Conservation (phyloP, 1,139 yeast genomes). For the Arxiozyma telluris region DNA sequence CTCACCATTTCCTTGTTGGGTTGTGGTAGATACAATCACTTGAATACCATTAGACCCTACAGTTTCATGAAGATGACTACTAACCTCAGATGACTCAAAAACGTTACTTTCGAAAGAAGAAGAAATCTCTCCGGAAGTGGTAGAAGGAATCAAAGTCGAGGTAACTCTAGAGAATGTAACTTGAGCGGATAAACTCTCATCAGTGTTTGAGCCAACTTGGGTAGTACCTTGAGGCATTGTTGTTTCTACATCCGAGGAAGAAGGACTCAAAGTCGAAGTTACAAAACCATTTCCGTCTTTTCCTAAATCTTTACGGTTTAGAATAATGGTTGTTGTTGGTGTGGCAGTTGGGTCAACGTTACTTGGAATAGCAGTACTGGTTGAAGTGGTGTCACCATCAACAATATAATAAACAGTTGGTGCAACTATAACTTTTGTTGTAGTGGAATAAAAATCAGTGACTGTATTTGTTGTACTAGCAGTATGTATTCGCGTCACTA, state of each 20-base stretch:
- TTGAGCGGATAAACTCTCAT: slow-evolving; percentile 8
- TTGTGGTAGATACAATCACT: slow-evolving; percentile 5
- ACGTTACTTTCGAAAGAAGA: slow-evolving; percentile 6
- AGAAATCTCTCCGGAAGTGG: slow-evolving; percentile 1
- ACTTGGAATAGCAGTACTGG: slow-evolving; percentile 40
- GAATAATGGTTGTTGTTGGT: slow-evolving; percentile 30
- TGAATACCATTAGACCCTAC: slow-evolving; percentile 2
- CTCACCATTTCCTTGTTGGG: not conserved
- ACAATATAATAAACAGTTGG: slow-evolving; percentile 64
- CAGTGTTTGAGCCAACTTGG: not conserved
- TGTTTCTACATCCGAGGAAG: slow-evolving; percentile 11
- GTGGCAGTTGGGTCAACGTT: slow-evolving; percentile 28
- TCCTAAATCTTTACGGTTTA: slow-evolving; percentile 17
- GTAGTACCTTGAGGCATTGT: slow-evolving; percentile 1
- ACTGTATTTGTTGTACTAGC: slow-evolving; percentile 48
- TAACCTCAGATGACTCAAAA: not conserved
- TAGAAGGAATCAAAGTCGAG: slow-evolving; percentile 3
- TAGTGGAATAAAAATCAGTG: slow-evolving; percentile 46
- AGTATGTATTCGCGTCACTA: slow-evolving; percentile 54
- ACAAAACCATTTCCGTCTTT: slow-evolving; percentile 15
- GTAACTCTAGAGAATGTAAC: not conserved
- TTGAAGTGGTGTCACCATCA: slow-evolving; percentile 53
- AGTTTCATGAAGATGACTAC: slow-evolving; percentile 1
- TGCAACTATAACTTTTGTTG: slow-evolving; percentile 50
- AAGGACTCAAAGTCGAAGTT: slow-evolving; percentile 10